A percentile compares a stretch with the other conserved stretches of the same genome.
phyloP scores from a whole-genome alignment of 805 yeast genomes.

The Candida sphagnicola region DNA sequence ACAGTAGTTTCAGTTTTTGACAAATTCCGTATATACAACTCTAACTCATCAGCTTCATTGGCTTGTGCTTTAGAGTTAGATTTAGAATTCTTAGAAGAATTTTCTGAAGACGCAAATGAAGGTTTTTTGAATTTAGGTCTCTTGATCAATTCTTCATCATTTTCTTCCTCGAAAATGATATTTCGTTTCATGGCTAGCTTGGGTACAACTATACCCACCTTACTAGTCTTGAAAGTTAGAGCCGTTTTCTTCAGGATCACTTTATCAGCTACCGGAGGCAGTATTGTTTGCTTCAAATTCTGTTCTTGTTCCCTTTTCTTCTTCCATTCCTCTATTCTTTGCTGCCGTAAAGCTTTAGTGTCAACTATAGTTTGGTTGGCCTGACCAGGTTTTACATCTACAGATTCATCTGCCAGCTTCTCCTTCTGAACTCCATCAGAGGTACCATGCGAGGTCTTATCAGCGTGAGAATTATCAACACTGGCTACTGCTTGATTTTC shows the following conservation, averaged over 20 bases:
- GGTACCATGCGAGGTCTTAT: conserved; percentile 3
- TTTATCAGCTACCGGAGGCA: neutral
- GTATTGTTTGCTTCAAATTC: neutral
- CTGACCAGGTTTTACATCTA: too few relatives aligned
- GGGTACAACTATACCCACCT: neutral
- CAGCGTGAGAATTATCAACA: too few relatives aligned
- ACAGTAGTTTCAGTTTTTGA: neutral
- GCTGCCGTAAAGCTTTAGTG: conserved; percentile 25
- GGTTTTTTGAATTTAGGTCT: conserved; percentile 20
- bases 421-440: neutral
- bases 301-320: conserved; percentile 20
- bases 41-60: conserved; percentile 33
- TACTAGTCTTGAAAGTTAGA: conserved; percentile 7
- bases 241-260: conserved; percentile 1
- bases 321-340: conserved; percentile 52
- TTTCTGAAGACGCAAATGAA: conserved; percentile 5
- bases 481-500: neutral
- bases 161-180: conserved; percentile 21
- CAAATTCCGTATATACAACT: conserved; percentile 37
- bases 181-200: conserved; percentile 8
- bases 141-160: conserved; percentile 20
- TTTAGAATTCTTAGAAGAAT: neutral
- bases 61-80: conserved; percentile 21
- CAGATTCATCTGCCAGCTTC: conserved; percentile 1
- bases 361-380: conserved; percentile 7